Base-by-base conservation (phyloP, 768 basidiomycete genomes). In the Boletus vermiculosoides region DNA sequence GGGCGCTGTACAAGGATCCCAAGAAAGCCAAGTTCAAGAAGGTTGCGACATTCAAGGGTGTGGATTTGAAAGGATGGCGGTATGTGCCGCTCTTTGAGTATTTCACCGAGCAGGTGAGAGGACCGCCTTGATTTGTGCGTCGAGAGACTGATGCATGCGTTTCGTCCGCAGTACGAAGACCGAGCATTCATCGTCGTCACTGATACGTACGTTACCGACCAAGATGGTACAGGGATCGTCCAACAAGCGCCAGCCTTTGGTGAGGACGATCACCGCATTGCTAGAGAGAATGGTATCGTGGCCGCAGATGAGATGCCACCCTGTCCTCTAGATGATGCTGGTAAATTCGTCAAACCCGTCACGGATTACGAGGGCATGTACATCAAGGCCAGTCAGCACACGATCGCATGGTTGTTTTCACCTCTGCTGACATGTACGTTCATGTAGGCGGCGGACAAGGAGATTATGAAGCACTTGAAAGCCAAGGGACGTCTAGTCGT, bases 171-270 rank as follows among this genome's bases (percentile, higher is more conserved):
- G 95, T 98, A 83, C 69, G 89, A 91, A 68, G 93, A 94, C 70
- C 85, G 83, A 63, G 96, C 93, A 0, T 98, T 96, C 78, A 75
- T 88, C 54, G 93, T 99, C 16, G 71, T 99, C 15, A 80, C 83
- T 22, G 97, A 99, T 67, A 87, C 87, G 0, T 99, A 99, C 70
- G 96, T 99, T 47, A 96, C 93, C 4, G 90, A 88, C 63, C 82
- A 85, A 16, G 91, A 94, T 57, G 97, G 97, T 68, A 99, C 97
- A 30, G 97, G 97, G 65, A 95, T 98, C 66, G 97, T 99, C 31
- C 97, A 99, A 71, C 97, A 99, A 76, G 94, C 97, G 2, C 97
- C 97, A 3, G 95, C 90, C 0, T 98, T 97, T 67, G 97, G 97
- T 77, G 96, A 98, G 71, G 97, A 99, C 66, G 97, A 99, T 81